phyloP scores from a whole-genome alignment of 768 basidiomycete genomes.

The Boletellus ananas region DNA sequence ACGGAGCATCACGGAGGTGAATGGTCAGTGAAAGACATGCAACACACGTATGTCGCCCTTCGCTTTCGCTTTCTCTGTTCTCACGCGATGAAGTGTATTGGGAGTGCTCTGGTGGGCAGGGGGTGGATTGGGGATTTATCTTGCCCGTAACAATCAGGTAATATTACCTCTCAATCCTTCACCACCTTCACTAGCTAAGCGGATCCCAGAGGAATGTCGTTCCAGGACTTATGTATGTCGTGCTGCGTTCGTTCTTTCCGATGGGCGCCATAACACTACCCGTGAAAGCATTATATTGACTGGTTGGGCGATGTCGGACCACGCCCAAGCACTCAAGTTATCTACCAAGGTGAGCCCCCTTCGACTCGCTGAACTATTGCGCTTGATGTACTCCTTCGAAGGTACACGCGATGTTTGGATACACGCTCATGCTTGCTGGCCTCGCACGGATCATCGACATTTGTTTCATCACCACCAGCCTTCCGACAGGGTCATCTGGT shows the following conservation, averaged over 20 bases:
- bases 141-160: slow-evolving; percentile 75
- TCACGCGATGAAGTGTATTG: slow-evolving; percentile 47
- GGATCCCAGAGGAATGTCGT: slow-evolving; percentile 64
- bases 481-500: slow-evolving; percentile 27
- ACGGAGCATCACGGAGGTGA: slow-evolving; percentile 79
- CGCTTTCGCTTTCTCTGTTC: not conserved
- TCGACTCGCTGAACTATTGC: not conserved
- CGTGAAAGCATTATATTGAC: slow-evolving; percentile 73
- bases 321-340: slow-evolving; percentile 79
- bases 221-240: slow-evolving; percentile 72
- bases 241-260: not conserved
- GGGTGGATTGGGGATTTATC: slow-evolving; percentile 81
- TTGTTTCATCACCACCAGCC: slow-evolving; percentile 59
- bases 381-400: slow-evolving; percentile 23
- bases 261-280: not conserved
- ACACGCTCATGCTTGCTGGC: slow-evolving; percentile 81
- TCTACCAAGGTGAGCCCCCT: slow-evolving; percentile 62
- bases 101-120: slow-evolving; percentile 75
- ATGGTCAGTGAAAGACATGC: slow-evolving; percentile 94
- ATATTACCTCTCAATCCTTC: slow-evolving; percentile 12
- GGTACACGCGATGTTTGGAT: slow-evolving; percentile 85
- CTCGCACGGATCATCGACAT: slow-evolving; percentile 77
- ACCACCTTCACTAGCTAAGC: not conserved
- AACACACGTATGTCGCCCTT: slow-evolving; percentile 68
- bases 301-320: slow-evolving; percentile 92